These are phyloP conservation scores for Aspergillus conjunctus DNA, from an alignment of 495 filamentous ascomycete genomes.

Conservation along the genomic window DNA sequence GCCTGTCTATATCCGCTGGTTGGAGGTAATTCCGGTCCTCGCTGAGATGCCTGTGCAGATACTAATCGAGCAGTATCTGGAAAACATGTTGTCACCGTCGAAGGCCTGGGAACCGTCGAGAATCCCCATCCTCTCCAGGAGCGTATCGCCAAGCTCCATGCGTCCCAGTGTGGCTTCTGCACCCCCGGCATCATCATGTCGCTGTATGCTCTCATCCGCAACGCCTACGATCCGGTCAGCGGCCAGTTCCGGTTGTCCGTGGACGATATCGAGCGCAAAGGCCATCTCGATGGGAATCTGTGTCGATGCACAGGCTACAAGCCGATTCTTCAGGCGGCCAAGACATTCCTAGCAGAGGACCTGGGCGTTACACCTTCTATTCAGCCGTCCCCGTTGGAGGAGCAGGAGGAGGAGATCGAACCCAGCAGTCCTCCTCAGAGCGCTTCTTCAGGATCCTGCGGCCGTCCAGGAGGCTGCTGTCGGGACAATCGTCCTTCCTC, in stretches of 20 bases:
- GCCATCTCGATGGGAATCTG: slow-evolving; percentile 83
- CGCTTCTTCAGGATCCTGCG: slow-evolving; percentile 33
- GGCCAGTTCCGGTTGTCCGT: slow-evolving; percentile 44
- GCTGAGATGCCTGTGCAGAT: neutral
- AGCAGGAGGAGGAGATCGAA: neutral
- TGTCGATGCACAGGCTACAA: slow-evolving; percentile 96
- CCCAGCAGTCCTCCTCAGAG: neutral
- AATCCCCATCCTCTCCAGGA: slow-evolving; percentile 90
- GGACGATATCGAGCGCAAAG: slow-evolving; percentile 78
- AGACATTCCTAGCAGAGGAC: slow-evolving; percentile 53
- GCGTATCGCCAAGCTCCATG: slow-evolving; percentile 74
- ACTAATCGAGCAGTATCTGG: slow-evolving; percentile 63
- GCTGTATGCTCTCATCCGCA: slow-evolving; percentile 67
- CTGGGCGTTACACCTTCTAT: slow-evolving; percentile 35
- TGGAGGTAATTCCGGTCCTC: slow-evolving; percentile 44
- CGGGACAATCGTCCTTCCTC: slow-evolving; percentile 53
- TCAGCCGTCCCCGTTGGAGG: neutral
- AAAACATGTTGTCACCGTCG: slow-evolving; percentile 99
- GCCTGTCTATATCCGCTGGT: slow-evolving; percentile 90
- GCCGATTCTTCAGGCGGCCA: slow-evolving; percentile 90
- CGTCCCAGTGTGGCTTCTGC: slow-evolving; percentile 80
- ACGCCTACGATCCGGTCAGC: slow-evolving; percentile 59
- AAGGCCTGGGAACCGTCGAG: slow-evolving; percentile 88
- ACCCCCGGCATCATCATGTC: slow-evolving; percentile 97
- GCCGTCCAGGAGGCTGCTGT: slow-evolving; percentile 54